A percentile compares a stretch with the other conserved stretches of the same genome.
Evolutionary conservation across 2,329 filamentous ascomycete species (phyloP).

Genomic region (Cryphonectria parasitica): DNA sequence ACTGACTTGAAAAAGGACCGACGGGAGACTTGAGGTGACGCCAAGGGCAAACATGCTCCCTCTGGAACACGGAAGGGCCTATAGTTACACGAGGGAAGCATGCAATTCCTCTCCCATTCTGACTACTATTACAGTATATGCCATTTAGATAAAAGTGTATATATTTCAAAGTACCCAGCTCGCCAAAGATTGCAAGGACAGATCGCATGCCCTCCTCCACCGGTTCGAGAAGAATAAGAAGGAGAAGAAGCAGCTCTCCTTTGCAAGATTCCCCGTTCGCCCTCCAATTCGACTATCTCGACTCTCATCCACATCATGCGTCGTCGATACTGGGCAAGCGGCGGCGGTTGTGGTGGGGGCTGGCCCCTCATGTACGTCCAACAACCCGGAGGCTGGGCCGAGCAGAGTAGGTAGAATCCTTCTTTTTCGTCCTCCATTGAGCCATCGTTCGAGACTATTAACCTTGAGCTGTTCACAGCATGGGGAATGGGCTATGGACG

Average conservation of each 20-base stretch:
- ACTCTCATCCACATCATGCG: conserved; percentile 4
- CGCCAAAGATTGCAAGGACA: background rate
- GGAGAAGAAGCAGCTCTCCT: background rate
- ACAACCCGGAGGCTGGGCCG: conserved; percentile 24
- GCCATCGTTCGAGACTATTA: background rate
- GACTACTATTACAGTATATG: too few relatives aligned
- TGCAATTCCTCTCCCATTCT: background rate
- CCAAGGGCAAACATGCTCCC: conserved; percentile 17
- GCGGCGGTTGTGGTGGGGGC: conserved; percentile 2
- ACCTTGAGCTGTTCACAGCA: background rate
- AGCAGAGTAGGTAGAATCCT: conserved; percentile 19
- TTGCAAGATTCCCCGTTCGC: too few relatives aligned
- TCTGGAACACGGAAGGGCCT: background rate
- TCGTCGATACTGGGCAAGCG: conserved; percentile 11
- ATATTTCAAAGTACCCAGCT: background rate
- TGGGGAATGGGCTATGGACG: conserved; percentile 18
- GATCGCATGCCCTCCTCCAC: background rate
- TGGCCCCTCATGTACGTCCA: conserved; percentile 23
- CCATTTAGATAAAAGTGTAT: too few relatives aligned
- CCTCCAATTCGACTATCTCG: too few relatives aligned
- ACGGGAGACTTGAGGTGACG: background rate
- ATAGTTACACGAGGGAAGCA: background rate
- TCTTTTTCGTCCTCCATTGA: background rate
- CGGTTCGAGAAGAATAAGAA: background rate
- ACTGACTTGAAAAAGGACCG: background rate